Conservation (phyloP, 306 rosid genomes). For the Corylus americana region DNA sequence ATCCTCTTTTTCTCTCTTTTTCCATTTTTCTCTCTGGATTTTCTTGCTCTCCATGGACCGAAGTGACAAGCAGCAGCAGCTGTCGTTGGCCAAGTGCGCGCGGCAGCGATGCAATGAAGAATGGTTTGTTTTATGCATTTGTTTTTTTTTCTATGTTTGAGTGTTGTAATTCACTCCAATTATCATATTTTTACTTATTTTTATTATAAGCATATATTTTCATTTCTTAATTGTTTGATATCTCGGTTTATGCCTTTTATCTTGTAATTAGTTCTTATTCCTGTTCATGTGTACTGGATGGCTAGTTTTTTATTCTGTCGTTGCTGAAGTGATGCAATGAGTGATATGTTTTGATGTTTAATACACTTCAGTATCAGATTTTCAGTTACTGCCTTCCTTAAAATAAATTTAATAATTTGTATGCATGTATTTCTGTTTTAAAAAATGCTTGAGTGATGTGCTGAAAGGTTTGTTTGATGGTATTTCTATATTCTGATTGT, state of each 20-base stretch:
- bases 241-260: background rate
- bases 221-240: background rate
- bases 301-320: background rate
- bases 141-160: conserved; percentile 3
- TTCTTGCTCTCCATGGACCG: conserved; percentile 70
- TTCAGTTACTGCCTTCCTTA: background rate
- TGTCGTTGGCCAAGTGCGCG: conserved; percentile 66
- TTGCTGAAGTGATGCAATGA: background rate
- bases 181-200: conserved; percentile 12
- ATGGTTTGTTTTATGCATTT: conserved; percentile 63
- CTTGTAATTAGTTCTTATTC: background rate
- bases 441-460: background rate
- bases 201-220: background rate
- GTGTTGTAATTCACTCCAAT: background rate
- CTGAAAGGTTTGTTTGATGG: background rate
- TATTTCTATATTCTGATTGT: background rate
- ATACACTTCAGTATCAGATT: background rate
- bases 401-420: background rate
- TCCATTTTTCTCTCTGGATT: conserved; percentile 37
- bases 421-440: background rate
- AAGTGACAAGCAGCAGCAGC: conserved; percentile 66
- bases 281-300: background rate
- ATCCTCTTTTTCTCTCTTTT: conserved; percentile 36
- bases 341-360: background rate
- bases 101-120: conserved; percentile 87